Base-by-base conservation (phyloP, 2,329 filamentous ascomycete species). In the Simplicillium aogashimaense region DNA sequence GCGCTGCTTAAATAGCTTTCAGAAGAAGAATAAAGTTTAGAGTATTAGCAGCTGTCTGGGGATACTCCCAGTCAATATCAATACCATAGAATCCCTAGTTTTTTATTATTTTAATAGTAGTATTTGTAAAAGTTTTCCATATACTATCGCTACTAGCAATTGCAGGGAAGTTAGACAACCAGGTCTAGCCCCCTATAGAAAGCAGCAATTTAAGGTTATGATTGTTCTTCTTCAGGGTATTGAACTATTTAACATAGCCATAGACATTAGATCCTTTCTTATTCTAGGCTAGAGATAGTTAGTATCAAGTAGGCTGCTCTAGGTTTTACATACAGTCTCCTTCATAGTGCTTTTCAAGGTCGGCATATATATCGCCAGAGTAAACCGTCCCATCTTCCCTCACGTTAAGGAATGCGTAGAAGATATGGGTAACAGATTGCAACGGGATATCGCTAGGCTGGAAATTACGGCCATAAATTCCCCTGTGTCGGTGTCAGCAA, bases 181-280 rank as follows among this genome's bases (percentile, higher is more conserved):
- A 92, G 0, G 84, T 88, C 83, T 83, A 94, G 25, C 88, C 87
- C 36, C 88, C 88, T 47, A 95, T 86, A 36, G 78, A 85, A 4
- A 94, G 71, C 16, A 94, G 67, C 2, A 83, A 70, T 55, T 94
- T 94, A 40, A 94, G 59, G 36, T 86, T 75, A 13, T 86, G 79
- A 58, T 94, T 81, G 42, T 70, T 60, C 58, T 89, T 80, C 64
- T 94, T 94, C 34, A 87, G 67, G 7, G 85, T 63, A 55, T 76
- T 86, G 1, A 94, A 67, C 53, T 94, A 85, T 63, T 92, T 92
- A 39, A 86, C 59, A 54, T 80, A 84, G 31, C 88, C 88, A 49
- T 90, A 92, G 36, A 82, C 76, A 54, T 94, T 92, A 45, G 68
- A 81, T 6, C 82, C 71, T 1, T 59, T 50, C 36, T 83, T 78